Conservation (phyloP, 2,329 filamentous ascomycete species). For the Beauveria sp. region DNA sequence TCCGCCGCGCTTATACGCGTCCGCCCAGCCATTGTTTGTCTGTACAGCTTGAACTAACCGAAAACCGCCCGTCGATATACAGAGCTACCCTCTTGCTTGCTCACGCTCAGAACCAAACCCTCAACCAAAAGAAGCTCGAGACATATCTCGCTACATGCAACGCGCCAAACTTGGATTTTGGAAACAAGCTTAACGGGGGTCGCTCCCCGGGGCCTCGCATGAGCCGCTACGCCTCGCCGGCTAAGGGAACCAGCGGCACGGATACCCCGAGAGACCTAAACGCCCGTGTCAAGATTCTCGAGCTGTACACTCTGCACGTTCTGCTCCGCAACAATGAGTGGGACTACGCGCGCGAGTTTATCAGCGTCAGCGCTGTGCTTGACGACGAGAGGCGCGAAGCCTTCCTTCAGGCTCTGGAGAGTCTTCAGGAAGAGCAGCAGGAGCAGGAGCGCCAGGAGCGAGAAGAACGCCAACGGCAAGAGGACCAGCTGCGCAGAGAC, state of each 20-base stretch:
- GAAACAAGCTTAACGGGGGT: constrained; percentile 50
- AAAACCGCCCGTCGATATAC: constrained; percentile 9
- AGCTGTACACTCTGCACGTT: constrained; percentile 91
- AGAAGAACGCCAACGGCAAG: constrained; percentile 49
- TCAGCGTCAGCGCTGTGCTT: constrained; percentile 74
- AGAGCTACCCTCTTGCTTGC: constrained; percentile 85
- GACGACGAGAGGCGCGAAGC: constrained; percentile 88
- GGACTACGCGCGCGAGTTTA: constrained; percentile 91
- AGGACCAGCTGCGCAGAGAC: constrained; percentile 49
- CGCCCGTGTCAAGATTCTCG: constrained; percentile 81
- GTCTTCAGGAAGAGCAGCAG: constrained; percentile 74
- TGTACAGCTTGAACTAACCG: constrained; percentile 2
- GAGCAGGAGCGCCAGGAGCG: constrained; percentile 59
- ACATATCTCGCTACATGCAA: constrained; percentile 75
- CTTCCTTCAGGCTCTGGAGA: constrained; percentile 79
- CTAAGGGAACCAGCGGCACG: constrained; percentile 53
- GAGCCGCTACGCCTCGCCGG: constrained; percentile 36
- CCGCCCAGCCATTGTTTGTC: not conserved
- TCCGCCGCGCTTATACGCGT: constrained; percentile 1
- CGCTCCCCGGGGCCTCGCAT: constrained; percentile 28
- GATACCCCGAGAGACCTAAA: constrained; percentile 79
- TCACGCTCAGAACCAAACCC: constrained; percentile 74
- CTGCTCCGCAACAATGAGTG: constrained; percentile 91
- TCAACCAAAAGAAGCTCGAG: constrained; percentile 85
- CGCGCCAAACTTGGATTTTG: constrained; percentile 65